Conservation (phyloP, 345 rosid genomes). For the Hibiscus trionum region DNA sequence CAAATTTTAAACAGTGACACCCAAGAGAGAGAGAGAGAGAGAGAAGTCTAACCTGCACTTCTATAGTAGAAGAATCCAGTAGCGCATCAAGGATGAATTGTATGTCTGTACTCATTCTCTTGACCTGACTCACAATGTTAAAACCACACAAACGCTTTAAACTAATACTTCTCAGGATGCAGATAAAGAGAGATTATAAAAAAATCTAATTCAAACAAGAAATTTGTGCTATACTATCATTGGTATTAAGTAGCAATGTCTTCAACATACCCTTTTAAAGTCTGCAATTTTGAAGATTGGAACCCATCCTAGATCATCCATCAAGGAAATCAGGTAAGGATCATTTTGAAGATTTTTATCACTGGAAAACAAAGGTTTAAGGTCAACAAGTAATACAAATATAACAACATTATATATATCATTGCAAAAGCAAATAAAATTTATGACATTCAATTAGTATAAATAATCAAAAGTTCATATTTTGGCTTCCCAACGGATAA, state of each 20-base stretch:
- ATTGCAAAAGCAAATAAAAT: background rate
- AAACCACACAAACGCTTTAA: background rate
- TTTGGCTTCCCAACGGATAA: background rate
- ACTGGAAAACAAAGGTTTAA: slow-evolving; percentile 36
- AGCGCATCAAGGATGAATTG: slow-evolving; percentile 63
- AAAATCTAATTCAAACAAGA: background rate
- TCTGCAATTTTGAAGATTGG: slow-evolving; percentile 52
- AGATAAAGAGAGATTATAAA: background rate
- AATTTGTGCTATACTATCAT: background rate
- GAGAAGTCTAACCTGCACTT: slow-evolving; percentile 61
- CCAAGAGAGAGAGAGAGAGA: slow-evolving; percentile 10
- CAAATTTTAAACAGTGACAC: background rate
- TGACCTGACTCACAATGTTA: slow-evolving; percentile 38
- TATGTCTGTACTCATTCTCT: slow-evolving; percentile 69
- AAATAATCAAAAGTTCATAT: background rate
- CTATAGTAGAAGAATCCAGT: slow-evolving; percentile 53
- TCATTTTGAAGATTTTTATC: slow-evolving; percentile 77
- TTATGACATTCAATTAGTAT: background rate
- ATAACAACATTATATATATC: background rate
- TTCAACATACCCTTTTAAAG: slow-evolving; percentile 68
- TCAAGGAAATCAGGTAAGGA: slow-evolving; percentile 53
- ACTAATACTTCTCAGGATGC: background rate
- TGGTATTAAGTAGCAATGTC: background rate
- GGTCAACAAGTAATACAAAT: background rate
- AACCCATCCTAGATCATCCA: slow-evolving; percentile 96